These are phyloP conservation scores for Mycena vitilis DNA, from an alignment of 768 basidiomycete species.

Conservation along the genomic window DNA sequence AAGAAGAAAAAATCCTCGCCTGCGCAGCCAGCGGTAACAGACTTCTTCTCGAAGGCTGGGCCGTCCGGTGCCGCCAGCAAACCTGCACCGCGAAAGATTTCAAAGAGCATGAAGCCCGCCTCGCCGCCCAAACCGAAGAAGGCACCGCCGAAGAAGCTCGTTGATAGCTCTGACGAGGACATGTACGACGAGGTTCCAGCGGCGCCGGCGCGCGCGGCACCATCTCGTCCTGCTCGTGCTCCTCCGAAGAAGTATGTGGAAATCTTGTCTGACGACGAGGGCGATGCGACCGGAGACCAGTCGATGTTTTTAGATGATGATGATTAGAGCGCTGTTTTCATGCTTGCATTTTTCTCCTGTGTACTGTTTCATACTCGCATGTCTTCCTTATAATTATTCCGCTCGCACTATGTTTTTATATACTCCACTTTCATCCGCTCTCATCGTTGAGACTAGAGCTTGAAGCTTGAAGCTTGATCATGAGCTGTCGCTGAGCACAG, in stretches of 20 bases:
- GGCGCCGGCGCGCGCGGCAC: slow-evolving; percentile 53
- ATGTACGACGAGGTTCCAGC: slow-evolving; percentile 56
- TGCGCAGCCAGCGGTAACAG: slow-evolving; percentile 57
- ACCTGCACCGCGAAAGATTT: slow-evolving; percentile 58
- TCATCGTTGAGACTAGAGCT: too few relatives aligned
- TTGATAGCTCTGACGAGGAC: slow-evolving; percentile 58
- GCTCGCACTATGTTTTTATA: neutral
- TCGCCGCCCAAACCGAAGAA: slow-evolving; percentile 67
- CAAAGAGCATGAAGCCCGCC: slow-evolving; percentile 70
- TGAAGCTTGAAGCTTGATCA: too few relatives aligned
- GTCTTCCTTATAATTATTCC: slow-evolving; percentile 25
- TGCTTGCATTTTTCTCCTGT: slow-evolving; percentile 7
- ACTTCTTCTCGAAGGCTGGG: slow-evolving; percentile 68
- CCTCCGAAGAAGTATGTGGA: slow-evolving; percentile 74
- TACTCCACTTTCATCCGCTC: neutral
- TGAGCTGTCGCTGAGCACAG: too few relatives aligned
- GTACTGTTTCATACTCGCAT: slow-evolving; percentile 3
- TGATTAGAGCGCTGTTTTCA: slow-evolving; percentile 37
- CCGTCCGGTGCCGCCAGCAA: slow-evolving; percentile 54
- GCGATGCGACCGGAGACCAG: slow-evolving; percentile 55
- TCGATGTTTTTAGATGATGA: slow-evolving; percentile 62
- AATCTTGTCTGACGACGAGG: slow-evolving; percentile 62
- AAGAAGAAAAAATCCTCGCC: slow-evolving; percentile 64
- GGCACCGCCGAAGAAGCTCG: slow-evolving; percentile 51
- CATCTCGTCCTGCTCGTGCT: slow-evolving; percentile 61